phyloP scores from a whole-genome alignment of 2,329 filamentous ascomycete species.

The Aspergillus phoenicis region DNA sequence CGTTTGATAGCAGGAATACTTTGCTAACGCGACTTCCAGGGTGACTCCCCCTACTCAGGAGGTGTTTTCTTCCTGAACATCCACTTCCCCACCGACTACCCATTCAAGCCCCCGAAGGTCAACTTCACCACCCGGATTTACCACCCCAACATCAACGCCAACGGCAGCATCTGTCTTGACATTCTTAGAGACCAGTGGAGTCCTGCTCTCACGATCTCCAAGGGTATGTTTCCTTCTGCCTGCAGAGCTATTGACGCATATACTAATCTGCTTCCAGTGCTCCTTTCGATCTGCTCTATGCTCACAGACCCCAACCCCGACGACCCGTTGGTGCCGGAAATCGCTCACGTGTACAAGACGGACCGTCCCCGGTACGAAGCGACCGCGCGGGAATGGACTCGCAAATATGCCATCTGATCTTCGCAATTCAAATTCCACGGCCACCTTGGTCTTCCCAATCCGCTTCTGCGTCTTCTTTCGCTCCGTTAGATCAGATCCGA shows the following conservation, averaged over 20 bases:
- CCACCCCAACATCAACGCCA: slow-evolving; percentile 99
- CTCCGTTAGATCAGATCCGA: slow-evolving; percentile 40
- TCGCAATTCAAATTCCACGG: slow-evolving; percentile 28
- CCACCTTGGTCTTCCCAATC: slow-evolving; percentile 30
- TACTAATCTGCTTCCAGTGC: slow-evolving; percentile 59
- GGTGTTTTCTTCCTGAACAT: slow-evolving; percentile 99
- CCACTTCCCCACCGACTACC: slow-evolving; percentile 99
- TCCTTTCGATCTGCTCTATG: slow-evolving; percentile 99
- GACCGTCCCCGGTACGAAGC: slow-evolving; percentile 94
- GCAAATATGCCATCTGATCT: slow-evolving; percentile 92
- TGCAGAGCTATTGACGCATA: not conserved
- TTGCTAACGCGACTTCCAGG: slow-evolving; percentile 56
- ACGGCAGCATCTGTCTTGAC: slow-evolving; percentile 98
- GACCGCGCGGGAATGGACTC: slow-evolving; percentile 95
- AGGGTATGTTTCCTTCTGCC: slow-evolving; percentile 65
- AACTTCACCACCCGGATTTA: slow-evolving; percentile 99
- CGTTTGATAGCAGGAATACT: not conserved
- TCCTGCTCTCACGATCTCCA: slow-evolving; percentile 95
- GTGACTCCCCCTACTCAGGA: slow-evolving; percentile 95
- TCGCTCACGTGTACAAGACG: slow-evolving; percentile 99
- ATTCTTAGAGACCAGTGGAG: slow-evolving; percentile 99
- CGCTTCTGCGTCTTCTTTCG: slow-evolving; percentile 30
- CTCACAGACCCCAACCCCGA: slow-evolving; percentile 99
- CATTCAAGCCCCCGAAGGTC: slow-evolving; percentile 99
- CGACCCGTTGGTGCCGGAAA: slow-evolving; percentile 97